Evolutionary conservation across 2,329 filamentous ascomycete genomes (phyloP).

Genomic region (Neopestalotiopsis sp.): DNA sequence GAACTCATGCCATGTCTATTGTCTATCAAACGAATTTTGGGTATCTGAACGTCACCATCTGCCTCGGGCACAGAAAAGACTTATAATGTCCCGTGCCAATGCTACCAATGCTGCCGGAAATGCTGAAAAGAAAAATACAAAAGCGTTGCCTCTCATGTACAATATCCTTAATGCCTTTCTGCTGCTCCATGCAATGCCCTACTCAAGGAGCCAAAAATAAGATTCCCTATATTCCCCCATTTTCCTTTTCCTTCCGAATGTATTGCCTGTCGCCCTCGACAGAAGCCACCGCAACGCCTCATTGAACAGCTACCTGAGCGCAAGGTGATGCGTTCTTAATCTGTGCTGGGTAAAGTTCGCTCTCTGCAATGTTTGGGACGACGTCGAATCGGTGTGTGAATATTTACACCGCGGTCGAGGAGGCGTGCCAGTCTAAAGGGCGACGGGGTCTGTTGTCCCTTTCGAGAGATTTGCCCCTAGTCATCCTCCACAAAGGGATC

Average conservation of each 20-base stretch:
- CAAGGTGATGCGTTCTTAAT: neutral
- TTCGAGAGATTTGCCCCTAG: slow-evolving; percentile 25
- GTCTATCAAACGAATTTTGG: slow-evolving; percentile 24
- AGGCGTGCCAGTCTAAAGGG: neutral
- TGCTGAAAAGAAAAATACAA: slow-evolving; percentile 11
- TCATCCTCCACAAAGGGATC: slow-evolving; percentile 48
- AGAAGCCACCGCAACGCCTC: neutral
- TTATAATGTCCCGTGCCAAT: neutral
- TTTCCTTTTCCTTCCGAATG: neutral
- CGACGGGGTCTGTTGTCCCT: slow-evolving; percentile 13
- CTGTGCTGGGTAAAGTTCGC: slow-evolving; percentile 2
- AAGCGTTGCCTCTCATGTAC: slow-evolving; percentile 9
- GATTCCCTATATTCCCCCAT: slow-evolving; percentile 2
- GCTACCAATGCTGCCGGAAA: neutral
- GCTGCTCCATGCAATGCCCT: slow-evolving; percentile 11
- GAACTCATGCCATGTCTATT: slow-evolving; percentile 5
- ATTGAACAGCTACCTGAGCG: neutral
- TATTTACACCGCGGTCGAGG: slow-evolving; percentile 1
- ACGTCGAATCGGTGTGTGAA: neutral
- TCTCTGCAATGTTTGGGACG: slow-evolving; percentile 7
- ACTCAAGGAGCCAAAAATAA: neutral
- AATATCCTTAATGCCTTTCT: slow-evolving; percentile 7
- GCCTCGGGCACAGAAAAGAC: slow-evolving; percentile 10
- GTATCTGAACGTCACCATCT: slow-evolving; percentile 27
- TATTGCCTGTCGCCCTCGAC: neutral